A percentile compares a stretch with the other conserved stretches of the same genome.
Evolutionary conservation across 345 rosid genomes (phyloP).

Genomic region (Lenwebbia sp.): DNA sequence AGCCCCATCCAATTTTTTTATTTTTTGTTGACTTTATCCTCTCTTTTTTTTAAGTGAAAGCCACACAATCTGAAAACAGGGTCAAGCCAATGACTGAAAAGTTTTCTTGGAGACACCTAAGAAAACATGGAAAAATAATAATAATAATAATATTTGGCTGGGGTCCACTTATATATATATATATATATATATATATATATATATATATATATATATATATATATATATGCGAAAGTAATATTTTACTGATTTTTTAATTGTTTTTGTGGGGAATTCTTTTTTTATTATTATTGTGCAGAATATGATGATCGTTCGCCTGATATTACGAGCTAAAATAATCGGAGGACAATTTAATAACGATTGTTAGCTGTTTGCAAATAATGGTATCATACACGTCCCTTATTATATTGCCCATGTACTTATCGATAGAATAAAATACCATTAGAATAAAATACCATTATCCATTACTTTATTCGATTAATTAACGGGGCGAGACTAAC

Average conservation of each 20-base stretch:
- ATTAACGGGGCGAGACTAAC: not conserved
- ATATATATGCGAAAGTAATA: not conserved
- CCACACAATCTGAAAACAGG: not conserved
- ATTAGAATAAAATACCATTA: too few relatives aligned
- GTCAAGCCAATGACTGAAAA: not conserved
- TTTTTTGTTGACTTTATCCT: not conserved
- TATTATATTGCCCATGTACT: not conserved
- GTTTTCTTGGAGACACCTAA: not conserved
- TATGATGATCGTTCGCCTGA: not conserved
- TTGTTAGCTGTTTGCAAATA: conserved; percentile 11
- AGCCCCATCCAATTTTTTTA: too few relatives aligned
- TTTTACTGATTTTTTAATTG: not conserved
- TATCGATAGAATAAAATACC: not conserved
- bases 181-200: too few relatives aligned
- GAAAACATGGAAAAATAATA: not conserved
- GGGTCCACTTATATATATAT: conserved; percentile 8
- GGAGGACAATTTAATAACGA: not conserved
- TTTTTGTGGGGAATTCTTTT: not conserved
- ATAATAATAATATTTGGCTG: not conserved
- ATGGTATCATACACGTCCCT: not conserved
- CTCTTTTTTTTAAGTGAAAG: not conserved
- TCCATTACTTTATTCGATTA: not conserved
- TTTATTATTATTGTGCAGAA: not conserved
- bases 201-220: too few relatives aligned
- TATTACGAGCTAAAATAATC: not conserved